A percentile compares a stretch with the other conserved stretches of the same genome.
phyloP scores from a whole-genome alignment of 164 flowering plant species.

The Macadamia integrifolia region DNA sequence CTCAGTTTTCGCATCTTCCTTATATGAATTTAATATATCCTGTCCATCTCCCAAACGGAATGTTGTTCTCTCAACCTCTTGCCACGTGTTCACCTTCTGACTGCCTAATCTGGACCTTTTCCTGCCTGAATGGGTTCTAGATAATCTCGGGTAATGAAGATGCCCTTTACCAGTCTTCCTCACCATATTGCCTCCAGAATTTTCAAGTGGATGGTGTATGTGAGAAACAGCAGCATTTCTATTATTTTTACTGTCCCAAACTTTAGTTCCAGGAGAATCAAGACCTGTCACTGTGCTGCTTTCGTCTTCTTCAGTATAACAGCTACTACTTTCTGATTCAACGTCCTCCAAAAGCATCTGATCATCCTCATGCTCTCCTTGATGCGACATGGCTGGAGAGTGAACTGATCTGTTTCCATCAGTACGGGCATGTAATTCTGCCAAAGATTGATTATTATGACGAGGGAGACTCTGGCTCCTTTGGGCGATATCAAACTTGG shows the following conservation, averaged over 20 bases:
- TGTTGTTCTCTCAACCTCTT: slow-evolving; percentile 88
- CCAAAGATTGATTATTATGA: slow-evolving; percentile 5
- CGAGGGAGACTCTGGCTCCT: slow-evolving; percentile 15
- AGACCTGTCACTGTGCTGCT: slow-evolving; percentile 63
- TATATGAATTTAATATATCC: slow-evolving; percentile 52
- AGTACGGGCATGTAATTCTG: slow-evolving; percentile 10
- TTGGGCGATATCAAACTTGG: slow-evolving; percentile 16
- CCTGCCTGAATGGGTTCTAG: slow-evolving; percentile 42
- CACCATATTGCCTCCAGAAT: slow-evolving; percentile 34
- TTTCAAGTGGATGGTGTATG: slow-evolving; percentile 94
- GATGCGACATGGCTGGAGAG: slow-evolving; percentile 18
- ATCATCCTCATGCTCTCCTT: slow-evolving; percentile 37
- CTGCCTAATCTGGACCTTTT: slow-evolving; percentile 57
- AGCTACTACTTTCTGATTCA: slow-evolving; percentile 55
- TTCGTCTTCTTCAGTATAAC: slow-evolving; percentile 77
- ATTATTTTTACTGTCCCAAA: slow-evolving; percentile 89
- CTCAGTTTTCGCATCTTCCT: slow-evolving; percentile 36
- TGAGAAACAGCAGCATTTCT: slow-evolving; percentile 47
- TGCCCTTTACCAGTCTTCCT: slow-evolving; percentile 48
- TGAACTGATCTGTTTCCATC: slow-evolving; percentile 13
- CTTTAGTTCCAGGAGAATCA: slow-evolving; percentile 85
- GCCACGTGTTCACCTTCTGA: slow-evolving; percentile 56
- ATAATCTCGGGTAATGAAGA: slow-evolving; percentile 29
- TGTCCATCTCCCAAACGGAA: slow-evolving; percentile 78
- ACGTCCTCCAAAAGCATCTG: slow-evolving; percentile 31